Conservation (phyloP, 805 yeast genomes). For the Tetrapisispora pingtungensis region DNA sequence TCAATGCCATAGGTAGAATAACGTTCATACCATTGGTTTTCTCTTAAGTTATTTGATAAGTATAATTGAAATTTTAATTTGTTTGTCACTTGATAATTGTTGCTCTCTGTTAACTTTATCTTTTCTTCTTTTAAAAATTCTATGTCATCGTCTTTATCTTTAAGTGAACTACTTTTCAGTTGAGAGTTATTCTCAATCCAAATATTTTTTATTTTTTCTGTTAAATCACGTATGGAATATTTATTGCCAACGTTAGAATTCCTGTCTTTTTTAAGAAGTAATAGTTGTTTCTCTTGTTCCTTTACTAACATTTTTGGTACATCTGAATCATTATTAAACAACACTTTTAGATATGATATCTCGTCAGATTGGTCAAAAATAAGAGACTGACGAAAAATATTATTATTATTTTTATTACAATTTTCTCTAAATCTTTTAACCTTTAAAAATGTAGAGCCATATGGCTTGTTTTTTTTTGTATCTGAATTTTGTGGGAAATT, state of each 20-base stretch:
- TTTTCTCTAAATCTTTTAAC: conserved; percentile 7
- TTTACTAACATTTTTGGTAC: conserved; percentile 24
- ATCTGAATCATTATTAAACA: conserved; percentile 30
- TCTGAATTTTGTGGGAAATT: not conserved
- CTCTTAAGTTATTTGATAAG: conserved; percentile 22
- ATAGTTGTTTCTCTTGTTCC: conserved; percentile 20
- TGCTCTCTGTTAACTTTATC: conserved; percentile 4
- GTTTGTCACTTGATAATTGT: not conserved
- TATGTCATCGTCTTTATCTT: conserved; percentile 12
- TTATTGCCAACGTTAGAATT: conserved; percentile 6
- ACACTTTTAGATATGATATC: conserved; percentile 23
- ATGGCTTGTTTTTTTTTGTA: conserved; percentile 5
- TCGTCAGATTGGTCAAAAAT: conserved; percentile 19
- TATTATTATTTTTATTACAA: conserved; percentile 2
- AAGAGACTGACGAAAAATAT: conserved; percentile 5
- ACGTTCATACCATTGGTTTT: conserved; percentile 34
- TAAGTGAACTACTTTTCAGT: not conserved
- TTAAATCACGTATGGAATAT: conserved; percentile 19
- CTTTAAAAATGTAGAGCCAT: conserved; percentile 32
- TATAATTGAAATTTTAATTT: conserved; percentile 18
- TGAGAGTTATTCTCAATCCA: conserved; percentile 8
- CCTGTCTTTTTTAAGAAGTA: conserved; percentile 16
- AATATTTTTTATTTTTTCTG: conserved; percentile 21
- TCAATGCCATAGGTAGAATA: conserved; percentile 33
- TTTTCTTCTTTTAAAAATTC: conserved; percentile 22